Evolutionary conservation across 2,329 filamentous ascomycete genomes (phyloP), one percentile per base, ranked within the genome.

Genomic region (Lachnellula hyalina): DNA sequence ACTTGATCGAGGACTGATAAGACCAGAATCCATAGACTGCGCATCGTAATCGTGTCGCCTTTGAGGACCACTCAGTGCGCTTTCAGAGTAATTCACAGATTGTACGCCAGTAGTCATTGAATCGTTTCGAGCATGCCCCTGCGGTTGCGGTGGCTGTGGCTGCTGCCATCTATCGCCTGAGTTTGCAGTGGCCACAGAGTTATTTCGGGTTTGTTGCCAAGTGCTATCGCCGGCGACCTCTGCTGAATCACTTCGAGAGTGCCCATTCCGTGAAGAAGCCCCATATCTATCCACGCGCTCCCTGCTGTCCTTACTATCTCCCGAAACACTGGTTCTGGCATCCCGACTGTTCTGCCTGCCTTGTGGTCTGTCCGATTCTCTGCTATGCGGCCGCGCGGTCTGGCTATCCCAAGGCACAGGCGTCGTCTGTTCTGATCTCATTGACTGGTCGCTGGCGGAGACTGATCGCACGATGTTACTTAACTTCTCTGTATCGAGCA

Each of bases 41-140:
- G 96, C 83, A 68, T 97, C 94, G 67, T 96, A 97, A 69, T 97
- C 93, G 68, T 96, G 91, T 53, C 88, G 86, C 64, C 92, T 83
- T 25, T 76, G 76, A 38, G 82, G 82, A 6, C 81, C 82, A 65
- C 83, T 86, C 63, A 89, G 84, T 15, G 84, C 84, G 2, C 86
- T 86, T 59, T 93, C 89, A 25, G 85, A 81, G 67, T 95, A 96
- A 46, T 92, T 90, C 21, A 80, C 84, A 1, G 89, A 91, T 1
- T 90, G 94, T 9, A 84, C 79, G 15, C 87, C 87, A 2, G 88
- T 91, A 1, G 82, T 82, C 60, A 85, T 87, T 64, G 91, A 96
- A 63, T 91, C 89, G 64, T 86, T 93, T 46, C 92, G 84, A 55
- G 77, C 77, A 72, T 96, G 90, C 2, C 57, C 52, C 28, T 32